Percentiles rank a stretch among this genome's conserved stretches.
Conservation (phyloP, 108 stramenopile species). For the Phaeodactylum tricornutum region DNA sequence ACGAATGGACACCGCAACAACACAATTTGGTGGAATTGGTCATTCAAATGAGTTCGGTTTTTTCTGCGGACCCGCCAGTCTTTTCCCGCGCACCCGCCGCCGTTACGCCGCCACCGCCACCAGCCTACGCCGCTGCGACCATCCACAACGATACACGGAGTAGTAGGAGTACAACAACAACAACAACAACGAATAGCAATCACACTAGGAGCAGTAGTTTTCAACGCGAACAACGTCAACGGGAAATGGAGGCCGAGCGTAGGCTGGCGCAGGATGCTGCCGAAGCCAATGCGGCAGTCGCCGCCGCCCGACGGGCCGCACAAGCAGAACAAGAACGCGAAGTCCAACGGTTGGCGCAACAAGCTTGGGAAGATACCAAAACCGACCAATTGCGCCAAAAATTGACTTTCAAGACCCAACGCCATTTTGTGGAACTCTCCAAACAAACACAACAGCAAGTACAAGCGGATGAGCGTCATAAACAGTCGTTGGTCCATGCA, state of each 20-base stretch:
- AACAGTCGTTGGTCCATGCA: conserved; percentile 24
- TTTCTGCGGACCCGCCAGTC: conserved; percentile 91
- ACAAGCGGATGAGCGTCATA: conserved; percentile 37
- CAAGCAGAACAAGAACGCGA: conserved; percentile 23
- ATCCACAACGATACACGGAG: too few species aligned
- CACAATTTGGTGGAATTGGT: conserved; percentile 73
- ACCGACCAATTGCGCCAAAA: conserved; percentile 22
- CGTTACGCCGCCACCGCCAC: conserved; percentile 16
- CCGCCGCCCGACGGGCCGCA: conserved; percentile 28
- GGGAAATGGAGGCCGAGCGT: neutral
- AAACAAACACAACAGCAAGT: conserved; percentile 22
- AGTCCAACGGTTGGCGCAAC: conserved; percentile 17
- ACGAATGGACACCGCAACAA: conserved; percentile 70
- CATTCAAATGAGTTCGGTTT: conserved; percentile 76
- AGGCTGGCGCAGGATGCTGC: conserved; percentile 28
- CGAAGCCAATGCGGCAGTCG: conserved; percentile 39
- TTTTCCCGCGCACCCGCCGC: conserved; percentile 49
- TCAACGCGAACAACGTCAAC: neutral
- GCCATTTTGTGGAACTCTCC: conserved; percentile 21
- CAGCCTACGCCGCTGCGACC: too few species aligned
- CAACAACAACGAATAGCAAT: too few species aligned
- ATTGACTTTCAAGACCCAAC: conserved; percentile 31
- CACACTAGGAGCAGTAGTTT: too few species aligned
- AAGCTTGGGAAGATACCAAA: conserved; percentile 30
- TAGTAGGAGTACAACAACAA: too few species aligned